Evolutionary conservation across 2,329 filamentous ascomycete genomes (phyloP).

Genomic region (Alternaria metachromatica): DNA sequence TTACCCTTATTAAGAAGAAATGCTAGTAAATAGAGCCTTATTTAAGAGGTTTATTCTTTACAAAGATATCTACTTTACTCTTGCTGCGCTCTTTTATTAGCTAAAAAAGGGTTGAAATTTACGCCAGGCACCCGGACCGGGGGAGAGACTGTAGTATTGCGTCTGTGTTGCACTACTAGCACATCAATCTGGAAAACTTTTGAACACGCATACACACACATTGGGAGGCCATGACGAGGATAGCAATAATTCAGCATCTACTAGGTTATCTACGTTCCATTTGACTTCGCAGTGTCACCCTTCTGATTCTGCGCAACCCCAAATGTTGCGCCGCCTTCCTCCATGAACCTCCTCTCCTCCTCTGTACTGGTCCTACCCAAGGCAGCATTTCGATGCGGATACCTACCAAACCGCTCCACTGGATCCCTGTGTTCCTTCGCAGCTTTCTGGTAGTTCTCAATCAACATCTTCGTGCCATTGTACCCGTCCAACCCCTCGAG

Average conservation of each 20-base stretch:
- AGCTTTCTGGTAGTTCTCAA: conserved; percentile 45
- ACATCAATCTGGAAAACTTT: not conserved
- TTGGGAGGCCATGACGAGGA: not conserved
- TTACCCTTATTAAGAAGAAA: too few species aligned
- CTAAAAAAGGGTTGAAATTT: too few species aligned
- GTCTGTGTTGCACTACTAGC: not conserved
- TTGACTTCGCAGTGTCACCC: not conserved
- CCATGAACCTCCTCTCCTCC: conserved; percentile 61
- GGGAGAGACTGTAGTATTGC: too few species aligned
- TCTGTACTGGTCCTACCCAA: conserved; percentile 58
- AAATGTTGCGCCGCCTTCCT: conserved; percentile 53
- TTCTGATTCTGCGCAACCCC: conserved; percentile 35
- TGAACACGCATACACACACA: not conserved
- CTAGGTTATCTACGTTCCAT: not conserved
- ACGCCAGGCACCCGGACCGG: too few species aligned
- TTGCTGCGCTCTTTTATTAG: too few species aligned
- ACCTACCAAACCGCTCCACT: conserved; percentile 63
- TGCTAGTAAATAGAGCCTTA: too few species aligned
- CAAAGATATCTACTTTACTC: too few species aligned
- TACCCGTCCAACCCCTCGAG: conserved; percentile 37
- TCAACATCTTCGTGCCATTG: conserved; percentile 33
- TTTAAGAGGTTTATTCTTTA: too few species aligned
- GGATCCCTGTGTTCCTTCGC: conserved; percentile 59
- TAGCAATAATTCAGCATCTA: too few species aligned
- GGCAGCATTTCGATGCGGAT: conserved; percentile 64